Base-by-base conservation (phyloP, 2,329 filamentous ascomycete species). In the Fusarium mexicanum region DNA sequence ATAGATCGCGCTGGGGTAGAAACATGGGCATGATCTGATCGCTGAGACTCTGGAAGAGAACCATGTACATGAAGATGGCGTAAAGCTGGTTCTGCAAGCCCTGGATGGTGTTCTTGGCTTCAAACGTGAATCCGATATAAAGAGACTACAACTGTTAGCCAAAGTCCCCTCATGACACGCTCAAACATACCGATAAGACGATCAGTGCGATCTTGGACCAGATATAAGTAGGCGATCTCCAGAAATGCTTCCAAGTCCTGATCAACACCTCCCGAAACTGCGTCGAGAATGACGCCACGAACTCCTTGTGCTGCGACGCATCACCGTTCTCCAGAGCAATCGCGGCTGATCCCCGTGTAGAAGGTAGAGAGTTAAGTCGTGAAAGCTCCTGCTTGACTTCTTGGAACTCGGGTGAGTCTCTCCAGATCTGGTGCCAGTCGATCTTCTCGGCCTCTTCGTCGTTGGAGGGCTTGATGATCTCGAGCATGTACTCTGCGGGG, bases 1-100 rank as follows among this genome's bases (percentile, higher is more conserved):
- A 93, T 1, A 93, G 82, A 2, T 88, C 85, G 38, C 91, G 89
- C 76, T 93, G 91, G 1, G 89, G 88, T 51, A 93, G 87, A 75
- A 93, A 93, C 75, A 91, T 90, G 8, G 91, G 91, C 91, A 93
- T 92, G n/a, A 91, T 89, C 70, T 91, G 89, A 68, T 91, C 87
- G 9, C 87, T 86, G 40, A 91, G 54, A 29, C 73, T 77, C 54
- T 88, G 88, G 78, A 93, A 93, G 77, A 93, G 89, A n/a, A 90
- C 92, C 70, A 89, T 83, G 53, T 91, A 83, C 89, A 93, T 91
- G 81, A 93, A 93, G 51, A 92, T 89, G 62, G 86, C 86, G 78
- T 92, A 93, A 76, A 93, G 86, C 53, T 92, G 89, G 78, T 92
- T 92, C 76, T 93, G 91, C 6, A 93, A 84, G 8, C 91, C 91